phyloP scores from a whole-genome alignment of 345 rosid species.

The Moringa oleifera region DNA sequence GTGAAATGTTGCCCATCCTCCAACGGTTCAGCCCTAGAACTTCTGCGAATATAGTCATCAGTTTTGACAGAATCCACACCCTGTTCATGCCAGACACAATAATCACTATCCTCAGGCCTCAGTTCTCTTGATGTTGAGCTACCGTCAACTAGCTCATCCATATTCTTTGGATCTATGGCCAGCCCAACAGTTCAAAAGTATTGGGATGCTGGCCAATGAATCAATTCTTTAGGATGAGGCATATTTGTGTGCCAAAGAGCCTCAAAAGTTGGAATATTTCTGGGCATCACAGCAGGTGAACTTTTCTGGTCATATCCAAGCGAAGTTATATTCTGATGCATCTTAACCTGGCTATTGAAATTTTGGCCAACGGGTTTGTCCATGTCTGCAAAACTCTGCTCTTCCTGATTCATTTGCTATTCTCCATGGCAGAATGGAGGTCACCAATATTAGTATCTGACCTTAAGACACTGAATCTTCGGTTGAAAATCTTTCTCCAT shows the following conservation, averaged over 20 bases:
- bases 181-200: constrained; percentile 9
- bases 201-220: constrained; percentile 2
- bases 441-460: constrained; percentile 1
- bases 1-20: constrained; percentile 8
- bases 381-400: constrained; percentile 14
- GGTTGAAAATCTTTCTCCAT: constrained; percentile 7
- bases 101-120: constrained; percentile 6
- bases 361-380: constrained; percentile 9
- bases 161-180: constrained; percentile 9
- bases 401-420: constrained; percentile 17
- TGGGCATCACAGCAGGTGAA: constrained; percentile 5
- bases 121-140: constrained; percentile 1
- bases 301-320: constrained; percentile 13
- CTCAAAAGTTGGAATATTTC: constrained; percentile 5
- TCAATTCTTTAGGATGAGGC: constrained; percentile 12
- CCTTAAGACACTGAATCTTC: background rate
- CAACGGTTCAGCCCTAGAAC: background rate
- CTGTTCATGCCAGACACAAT: constrained; percentile 10
- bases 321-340: constrained; percentile 9
- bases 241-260: constrained; percentile 8
- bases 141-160: constrained; percentile 3
- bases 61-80: background rate
- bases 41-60: constrained; percentile 4
- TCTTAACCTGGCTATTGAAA: constrained; percentile 10
- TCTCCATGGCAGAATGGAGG: constrained; percentile 6